Evolutionary conservation across 495 filamentous ascomycete species (phyloP).

Genomic region (Rhypophila decipiens): DNA sequence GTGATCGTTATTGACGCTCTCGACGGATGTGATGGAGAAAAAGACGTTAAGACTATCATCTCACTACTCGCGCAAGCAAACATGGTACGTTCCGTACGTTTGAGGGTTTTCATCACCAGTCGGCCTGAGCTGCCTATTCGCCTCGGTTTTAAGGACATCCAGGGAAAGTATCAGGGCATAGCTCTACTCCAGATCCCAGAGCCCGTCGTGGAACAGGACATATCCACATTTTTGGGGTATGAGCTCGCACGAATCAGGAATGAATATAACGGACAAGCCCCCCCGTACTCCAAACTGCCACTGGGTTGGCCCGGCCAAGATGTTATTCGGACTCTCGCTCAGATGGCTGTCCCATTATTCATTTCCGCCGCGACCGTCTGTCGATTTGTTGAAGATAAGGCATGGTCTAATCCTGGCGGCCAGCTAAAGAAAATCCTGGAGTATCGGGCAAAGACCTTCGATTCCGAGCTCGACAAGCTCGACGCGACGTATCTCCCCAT

Average conservation of each 20-base stretch:
- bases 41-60: slow-evolving; percentile 34
- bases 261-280: slow-evolving; percentile 14
- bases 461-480: slow-evolving; percentile 15
- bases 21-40: slow-evolving; percentile 43
- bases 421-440: slow-evolving; percentile 24
- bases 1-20: slow-evolving; percentile 48
- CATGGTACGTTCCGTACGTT: neutral
- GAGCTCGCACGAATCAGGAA: slow-evolving; percentile 16
- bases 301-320: slow-evolving; percentile 35
- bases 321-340: slow-evolving; percentile 22
- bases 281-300: slow-evolving; percentile 4
- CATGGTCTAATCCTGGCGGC: slow-evolving; percentile 12
- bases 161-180: slow-evolving; percentile 22
- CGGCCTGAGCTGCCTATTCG: slow-evolving; percentile 41
- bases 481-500: slow-evolving; percentile 29
- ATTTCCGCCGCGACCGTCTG: slow-evolving; percentile 40
- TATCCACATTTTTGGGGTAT: slow-evolving; percentile 24
- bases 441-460: slow-evolving; percentile 13
- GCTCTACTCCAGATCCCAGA: slow-evolving; percentile 26
- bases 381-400: slow-evolving; percentile 26
- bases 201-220: slow-evolving; percentile 28
- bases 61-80: slow-evolving; percentile 23
- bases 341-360: slow-evolving; percentile 37
- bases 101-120: slow-evolving; percentile 29
- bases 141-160: slow-evolving; percentile 20